Base-by-base conservation (phyloP, 139 green algal genomes). In the Deuterostichococcus epilithicus region DNA sequence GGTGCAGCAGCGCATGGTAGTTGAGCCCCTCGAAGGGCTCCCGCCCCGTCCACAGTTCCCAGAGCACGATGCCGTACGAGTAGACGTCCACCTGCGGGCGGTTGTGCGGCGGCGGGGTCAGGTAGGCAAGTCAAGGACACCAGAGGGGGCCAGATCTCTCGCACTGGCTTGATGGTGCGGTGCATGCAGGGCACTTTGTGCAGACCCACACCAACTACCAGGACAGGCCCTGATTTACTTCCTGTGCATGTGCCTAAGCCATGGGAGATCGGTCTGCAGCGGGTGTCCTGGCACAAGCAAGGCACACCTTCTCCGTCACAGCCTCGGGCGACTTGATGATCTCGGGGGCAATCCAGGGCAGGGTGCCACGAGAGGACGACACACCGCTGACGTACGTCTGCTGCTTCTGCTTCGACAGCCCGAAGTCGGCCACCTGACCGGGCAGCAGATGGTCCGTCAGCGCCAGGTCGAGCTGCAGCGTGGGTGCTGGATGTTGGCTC, bases 281-380 rank as follows among this genome's bases (percentile, higher is more conserved):
- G 2, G 26, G 58, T 67, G 58, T 67, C 1, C 1, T 6, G 58
- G 58, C 25, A 2, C 26, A 33, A 35, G 15, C 68, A 45, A 26
- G 10, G 28, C 75, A 52, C 23, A 85, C 76, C 81, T 89, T 88
- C 36, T 93, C 89, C 1, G 79, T 89, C 34, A 90, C 86, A 0
- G 59, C 42, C 28, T 87, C 79, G 22, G 91, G 91, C 0, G 83
- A 92, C 70, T 84, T 85, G 76, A 95, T 90, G 78, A 95, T 92
- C 78, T 95, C 91, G 23, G 91, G 91, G 0, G 91, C 91, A 1
- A 87, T 95, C 89, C 90, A 95, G 34, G 91, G 91, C 74, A 95
- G 82, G 0, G 91, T 95, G 74, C 91, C 91, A 3, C 89, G 84
- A 75, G 92, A 85, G 3, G 80, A 84, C n/a, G 80, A 86, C 25